Evolutionary conservation across 2,329 filamentous ascomycete genomes (phyloP).

Genomic region (Fusarium transvaalense): DNA sequence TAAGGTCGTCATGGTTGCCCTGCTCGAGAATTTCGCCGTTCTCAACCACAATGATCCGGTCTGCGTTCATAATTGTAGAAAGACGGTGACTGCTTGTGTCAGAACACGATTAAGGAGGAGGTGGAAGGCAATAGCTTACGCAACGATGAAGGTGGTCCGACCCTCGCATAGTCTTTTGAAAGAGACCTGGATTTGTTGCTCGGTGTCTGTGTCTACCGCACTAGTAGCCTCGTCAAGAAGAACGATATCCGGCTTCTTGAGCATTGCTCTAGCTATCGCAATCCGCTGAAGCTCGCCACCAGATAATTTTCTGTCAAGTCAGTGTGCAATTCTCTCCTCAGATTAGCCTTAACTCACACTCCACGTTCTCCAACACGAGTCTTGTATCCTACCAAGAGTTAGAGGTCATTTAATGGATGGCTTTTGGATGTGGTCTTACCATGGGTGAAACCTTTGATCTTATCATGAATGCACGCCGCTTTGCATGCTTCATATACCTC

Average conservation of each 20-base stretch:
- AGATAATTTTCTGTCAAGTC: constrained; percentile 66
- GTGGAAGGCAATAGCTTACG: constrained; percentile 57
- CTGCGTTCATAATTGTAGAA: constrained; percentile 78
- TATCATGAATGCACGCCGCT: constrained; percentile 69
- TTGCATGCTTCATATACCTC: constrained; percentile 67
- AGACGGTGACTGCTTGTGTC: constrained; percentile 67
- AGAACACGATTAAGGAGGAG: constrained; percentile 1
- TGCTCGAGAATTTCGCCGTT: constrained; percentile 73
- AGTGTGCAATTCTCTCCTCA: constrained; percentile 19
- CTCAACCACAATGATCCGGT: constrained; percentile 74
- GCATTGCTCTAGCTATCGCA: constrained; percentile 76
- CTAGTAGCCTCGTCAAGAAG: constrained; percentile 85
- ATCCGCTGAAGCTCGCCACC: constrained; percentile 76
- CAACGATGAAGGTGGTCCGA: constrained; percentile 76
- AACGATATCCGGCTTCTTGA: constrained; percentile 80
- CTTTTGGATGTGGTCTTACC: constrained; percentile 50
- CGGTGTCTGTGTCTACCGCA: constrained; percentile 78
- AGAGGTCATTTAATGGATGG: constrained; percentile 6
- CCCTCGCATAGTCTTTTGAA: constrained; percentile 69
- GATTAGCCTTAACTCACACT: constrained; percentile 52
- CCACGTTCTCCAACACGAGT: constrained; percentile 65
- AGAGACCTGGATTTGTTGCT: constrained; percentile 74
- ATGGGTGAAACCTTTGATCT: constrained; percentile 66
- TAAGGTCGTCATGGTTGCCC: constrained; percentile 70
- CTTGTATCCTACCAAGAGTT: constrained; percentile 57